A percentile compares a stretch with the other conserved stretches of the same genome.
These are phyloP conservation scores for Daldinia eschscholtzii DNA, from an alignment of 2,329 filamentous ascomycete genomes.

Conservation along the genomic window DNA sequence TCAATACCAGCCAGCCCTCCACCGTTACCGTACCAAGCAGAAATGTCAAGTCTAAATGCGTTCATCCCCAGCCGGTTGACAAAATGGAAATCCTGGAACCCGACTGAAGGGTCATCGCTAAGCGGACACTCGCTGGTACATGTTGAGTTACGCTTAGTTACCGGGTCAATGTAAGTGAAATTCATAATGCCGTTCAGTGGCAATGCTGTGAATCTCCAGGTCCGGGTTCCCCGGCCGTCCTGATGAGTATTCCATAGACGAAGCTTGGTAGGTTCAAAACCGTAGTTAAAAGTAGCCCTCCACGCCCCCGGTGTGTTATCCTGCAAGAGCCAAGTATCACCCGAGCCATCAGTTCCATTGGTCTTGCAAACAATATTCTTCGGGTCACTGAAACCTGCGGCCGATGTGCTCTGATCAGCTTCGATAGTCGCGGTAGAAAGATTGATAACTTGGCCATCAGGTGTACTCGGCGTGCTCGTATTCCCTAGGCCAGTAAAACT, in stretches of 20 bases:
- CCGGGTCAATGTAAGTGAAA: conserved; percentile 86
- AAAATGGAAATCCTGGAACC: conserved; percentile 91
- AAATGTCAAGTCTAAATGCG: conserved; percentile 85
- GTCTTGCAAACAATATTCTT: conserved; percentile 86
- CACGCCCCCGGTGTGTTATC: conserved; percentile 84
- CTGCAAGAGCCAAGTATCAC: conserved; percentile 84
- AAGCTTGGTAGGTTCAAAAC: conserved; percentile 87
- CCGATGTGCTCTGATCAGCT: conserved; percentile 71
- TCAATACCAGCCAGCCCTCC: conserved; percentile 89
- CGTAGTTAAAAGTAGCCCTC: conserved; percentile 85
- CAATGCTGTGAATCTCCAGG: conserved; percentile 86
- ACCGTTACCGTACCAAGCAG: conserved; percentile 86
- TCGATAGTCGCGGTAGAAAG: conserved; percentile 82
- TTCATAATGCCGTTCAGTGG: conserved; percentile 96
- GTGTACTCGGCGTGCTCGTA: conserved; percentile 73
- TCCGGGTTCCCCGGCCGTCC: conserved; percentile 87
- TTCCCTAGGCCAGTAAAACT: conserved; percentile 91
- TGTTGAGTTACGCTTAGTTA: conserved; percentile 72
- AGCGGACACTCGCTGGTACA: conserved; percentile 91
- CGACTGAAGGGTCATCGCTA: conserved; percentile 72
- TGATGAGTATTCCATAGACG: conserved; percentile 88
- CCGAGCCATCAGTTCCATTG: conserved; percentile 72
- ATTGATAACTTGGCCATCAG: conserved; percentile 85
- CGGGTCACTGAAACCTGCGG: conserved; percentile 78
- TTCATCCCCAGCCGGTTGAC: conserved; percentile 91